These are phyloP conservation scores for Furcasterigmium sp. DNA, from an alignment of 2,329 filamentous ascomycete species.

Conservation along the genomic window DNA sequence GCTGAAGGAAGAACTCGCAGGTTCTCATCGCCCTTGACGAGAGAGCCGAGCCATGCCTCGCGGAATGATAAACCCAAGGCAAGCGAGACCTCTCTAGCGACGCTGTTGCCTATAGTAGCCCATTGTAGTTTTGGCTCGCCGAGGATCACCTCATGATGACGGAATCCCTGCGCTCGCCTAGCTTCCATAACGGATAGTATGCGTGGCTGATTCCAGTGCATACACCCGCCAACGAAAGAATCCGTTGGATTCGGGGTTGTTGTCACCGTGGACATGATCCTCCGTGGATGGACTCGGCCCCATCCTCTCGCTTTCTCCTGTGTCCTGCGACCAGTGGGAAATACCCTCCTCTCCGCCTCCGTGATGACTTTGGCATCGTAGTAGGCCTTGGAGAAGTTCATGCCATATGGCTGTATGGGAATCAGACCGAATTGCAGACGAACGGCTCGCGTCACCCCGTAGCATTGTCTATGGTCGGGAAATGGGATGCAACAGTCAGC, in stretches of 20 bases:
- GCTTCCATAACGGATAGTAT: conserved; percentile 61
- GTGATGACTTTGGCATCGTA: conserved; percentile 31
- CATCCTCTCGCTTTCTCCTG: conserved; percentile 36
- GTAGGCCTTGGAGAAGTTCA: conserved; percentile 46
- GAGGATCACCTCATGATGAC: conserved; percentile 64
- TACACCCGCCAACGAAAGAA: conserved; percentile 42
- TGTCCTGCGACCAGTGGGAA: conserved; percentile 21
- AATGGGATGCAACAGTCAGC: conserved; percentile 55
- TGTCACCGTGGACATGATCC: conserved; percentile 58
- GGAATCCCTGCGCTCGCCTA: conserved; percentile 63
- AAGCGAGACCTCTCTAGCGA: conserved; percentile 63
- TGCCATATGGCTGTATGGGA: conserved; percentile 51
- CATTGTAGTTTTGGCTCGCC: conserved; percentile 52
- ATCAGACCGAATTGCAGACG: conserved; percentile 50
- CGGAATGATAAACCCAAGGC: conserved; percentile 60
- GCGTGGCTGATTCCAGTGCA: conserved; percentile 65
- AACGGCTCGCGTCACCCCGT: conserved; percentile 28
- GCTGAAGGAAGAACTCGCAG: neutral
- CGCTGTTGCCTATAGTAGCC: conserved; percentile 70
- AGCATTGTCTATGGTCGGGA: conserved; percentile 62
- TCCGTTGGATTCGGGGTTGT: conserved; percentile 49
- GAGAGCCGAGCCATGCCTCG: conserved; percentile 45
- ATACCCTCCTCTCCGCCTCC: conserved; percentile 29
- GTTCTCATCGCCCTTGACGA: conserved; percentile 14
- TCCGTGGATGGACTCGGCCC: conserved; percentile 44